Percentiles rank a stretch among this genome's conserved stretches.
Conservation (phyloP, 177 flowering plant species). For the Vitis hybrid region DNA sequence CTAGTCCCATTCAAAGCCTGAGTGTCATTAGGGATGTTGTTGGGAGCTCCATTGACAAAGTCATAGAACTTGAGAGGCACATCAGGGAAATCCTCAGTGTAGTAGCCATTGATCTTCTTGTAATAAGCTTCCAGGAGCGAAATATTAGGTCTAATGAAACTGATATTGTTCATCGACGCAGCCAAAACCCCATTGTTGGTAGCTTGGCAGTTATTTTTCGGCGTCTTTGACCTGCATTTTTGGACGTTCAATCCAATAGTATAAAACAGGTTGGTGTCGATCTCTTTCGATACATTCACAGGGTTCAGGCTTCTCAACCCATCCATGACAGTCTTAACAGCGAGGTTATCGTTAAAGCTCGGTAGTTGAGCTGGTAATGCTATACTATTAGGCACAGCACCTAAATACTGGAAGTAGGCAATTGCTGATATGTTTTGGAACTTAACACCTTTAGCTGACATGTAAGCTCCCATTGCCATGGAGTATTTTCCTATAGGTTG, state of each 20-base stretch:
- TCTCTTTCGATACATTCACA: conserved; percentile 38
- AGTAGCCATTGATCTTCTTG: conserved; percentile 43
- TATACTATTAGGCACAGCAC: conserved; percentile 27
- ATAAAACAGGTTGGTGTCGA: conserved; percentile 53
- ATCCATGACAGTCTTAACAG: conserved; percentile 54
- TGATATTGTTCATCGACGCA: conserved; percentile 69
- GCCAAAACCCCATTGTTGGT: conserved; percentile 45
- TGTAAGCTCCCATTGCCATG: conserved; percentile 59
- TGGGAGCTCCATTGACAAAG: conserved; percentile 69
- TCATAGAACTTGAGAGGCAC: conserved; percentile 54
- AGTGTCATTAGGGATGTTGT: conserved; percentile 54
- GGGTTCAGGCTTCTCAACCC: conserved; percentile 57
- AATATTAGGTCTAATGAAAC: conserved; percentile 45
- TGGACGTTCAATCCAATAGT: conserved; percentile 62
- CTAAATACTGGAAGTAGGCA: conserved; percentile 54
- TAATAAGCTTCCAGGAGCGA: conserved; percentile 62
- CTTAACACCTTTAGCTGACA: conserved; percentile 35
- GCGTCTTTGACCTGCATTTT: conserved; percentile 40
- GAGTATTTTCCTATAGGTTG: conserved; percentile 49
- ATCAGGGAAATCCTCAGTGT: conserved; percentile 61
- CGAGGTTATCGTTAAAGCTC: conserved; percentile 37
- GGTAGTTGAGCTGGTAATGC: conserved; percentile 48
- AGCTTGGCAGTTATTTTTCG: conserved; percentile 47
- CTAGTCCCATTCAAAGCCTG: conserved; percentile 55
- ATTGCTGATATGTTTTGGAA: conserved; percentile 47